Evolutionary conservation across 441 rosid genomes (phyloP).

Genomic region (Corymbia citriodora): DNA sequence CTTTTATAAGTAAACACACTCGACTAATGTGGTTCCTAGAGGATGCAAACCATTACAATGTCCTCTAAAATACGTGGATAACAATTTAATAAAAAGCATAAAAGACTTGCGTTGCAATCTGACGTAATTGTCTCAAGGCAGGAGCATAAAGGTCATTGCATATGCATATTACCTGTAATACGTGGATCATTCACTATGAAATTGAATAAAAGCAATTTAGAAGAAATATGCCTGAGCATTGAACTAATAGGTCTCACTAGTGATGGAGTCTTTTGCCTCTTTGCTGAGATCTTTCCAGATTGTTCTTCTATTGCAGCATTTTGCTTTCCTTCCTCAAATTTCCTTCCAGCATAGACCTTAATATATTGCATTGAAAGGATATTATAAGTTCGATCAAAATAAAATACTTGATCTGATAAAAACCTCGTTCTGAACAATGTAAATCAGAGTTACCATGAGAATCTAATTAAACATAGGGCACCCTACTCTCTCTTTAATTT

Average conservation of each 20-base stretch:
- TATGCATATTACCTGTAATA: slow-evolving; percentile 72
- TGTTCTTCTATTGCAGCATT: slow-evolving; percentile 40
- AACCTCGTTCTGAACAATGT: not conserved
- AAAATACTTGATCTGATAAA: not conserved
- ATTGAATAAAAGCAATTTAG: not conserved
- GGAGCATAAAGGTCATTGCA: slow-evolving; percentile 96
- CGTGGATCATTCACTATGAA: not conserved
- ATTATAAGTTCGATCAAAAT: not conserved
- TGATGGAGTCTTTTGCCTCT: slow-evolving; percentile 49
- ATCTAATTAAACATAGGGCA: not conserved
- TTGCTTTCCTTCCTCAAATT: slow-evolving; percentile 52
- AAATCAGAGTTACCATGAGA: not conserved
- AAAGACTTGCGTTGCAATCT: slow-evolving; percentile 79
- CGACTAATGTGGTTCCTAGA: not conserved
- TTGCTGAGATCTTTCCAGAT: slow-evolving; percentile 43
- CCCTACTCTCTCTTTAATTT: not conserved
- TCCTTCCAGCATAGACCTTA: slow-evolving; percentile 76
- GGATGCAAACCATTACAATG: not conserved
- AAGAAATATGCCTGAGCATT: slow-evolving; percentile 5
- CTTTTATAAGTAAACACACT: not conserved
- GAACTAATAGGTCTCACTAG: slow-evolving; percentile 76
- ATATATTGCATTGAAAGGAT: not conserved
- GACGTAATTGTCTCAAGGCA: slow-evolving; percentile 88
- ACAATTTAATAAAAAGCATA: not conserved
- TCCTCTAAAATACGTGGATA: not conserved